A percentile compares a stretch with the other conserved stretches of the same genome.
Conservation (phyloP, 805 yeast genomes). For the Lipomyces sp. region DNA sequence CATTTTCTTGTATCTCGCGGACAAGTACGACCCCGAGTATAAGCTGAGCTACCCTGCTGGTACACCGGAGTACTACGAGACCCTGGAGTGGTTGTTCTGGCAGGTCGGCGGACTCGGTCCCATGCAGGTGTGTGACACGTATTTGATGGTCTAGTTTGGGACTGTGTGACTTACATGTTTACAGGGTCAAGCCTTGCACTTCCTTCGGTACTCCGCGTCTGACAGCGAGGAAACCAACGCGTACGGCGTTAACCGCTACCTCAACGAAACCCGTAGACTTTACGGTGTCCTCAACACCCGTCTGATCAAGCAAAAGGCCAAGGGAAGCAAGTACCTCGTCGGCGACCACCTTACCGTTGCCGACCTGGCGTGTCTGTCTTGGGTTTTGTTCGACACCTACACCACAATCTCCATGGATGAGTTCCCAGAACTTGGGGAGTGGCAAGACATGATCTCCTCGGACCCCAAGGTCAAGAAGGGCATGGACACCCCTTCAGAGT, state of each 20-base stretch:
- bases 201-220: conserved; percentile 41
- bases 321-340: conserved; percentile 51
- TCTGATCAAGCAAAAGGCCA: conserved; percentile 40
- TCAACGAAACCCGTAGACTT: conserved; percentile 51
- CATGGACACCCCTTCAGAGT: conserved; percentile 28
- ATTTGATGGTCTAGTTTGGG: not conserved
- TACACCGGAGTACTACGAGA: conserved; percentile 45
- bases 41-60: conserved; percentile 42
- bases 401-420: conserved; percentile 29
- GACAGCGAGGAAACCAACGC: conserved; percentile 46
- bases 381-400: conserved; percentile 14
- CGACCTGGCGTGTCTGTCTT: conserved; percentile 34
- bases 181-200: conserved; percentile 59
- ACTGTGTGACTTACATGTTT: conserved; percentile 31
- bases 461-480: conserved; percentile 64
- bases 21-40: conserved; percentile 55
- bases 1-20: conserved; percentile 56
- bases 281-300: conserved; percentile 54
- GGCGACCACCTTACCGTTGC: conserved; percentile 58
- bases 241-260: conserved; percentile 53
- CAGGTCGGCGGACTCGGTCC: conserved; percentile 28
- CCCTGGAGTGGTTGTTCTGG: conserved; percentile 23
- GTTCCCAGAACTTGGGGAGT: conserved; percentile 70
- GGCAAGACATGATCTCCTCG: conserved; percentile 89
- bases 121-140: conserved; percentile 52